Evolutionary conservation across 2,329 filamentous ascomycete species (phyloP).

Genomic region (Fusarium buxicola): DNA sequence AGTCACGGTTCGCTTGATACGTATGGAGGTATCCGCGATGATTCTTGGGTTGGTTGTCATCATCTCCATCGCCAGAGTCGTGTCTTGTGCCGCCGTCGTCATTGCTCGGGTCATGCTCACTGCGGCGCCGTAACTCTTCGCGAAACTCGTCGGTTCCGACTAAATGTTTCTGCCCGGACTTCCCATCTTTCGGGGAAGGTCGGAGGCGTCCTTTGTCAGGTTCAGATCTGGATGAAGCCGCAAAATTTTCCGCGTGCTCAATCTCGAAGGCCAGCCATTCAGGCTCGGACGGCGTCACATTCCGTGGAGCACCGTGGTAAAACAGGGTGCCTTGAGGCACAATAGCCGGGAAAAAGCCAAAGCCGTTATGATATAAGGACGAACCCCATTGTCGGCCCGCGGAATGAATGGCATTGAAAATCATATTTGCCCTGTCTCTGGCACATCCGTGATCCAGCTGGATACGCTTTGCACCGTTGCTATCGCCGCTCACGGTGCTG

Average conservation of each 20-base stretch:
- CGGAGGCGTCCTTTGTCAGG: not conserved
- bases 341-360: conserved; percentile 75
- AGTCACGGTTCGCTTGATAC: conserved; percentile 67
- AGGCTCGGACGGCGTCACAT: conserved; percentile 61
- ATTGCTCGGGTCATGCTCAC: not conserved
- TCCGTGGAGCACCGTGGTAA: conserved; percentile 70
- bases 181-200: conserved; percentile 5
- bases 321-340: conserved; percentile 73
- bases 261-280: conserved; percentile 84
- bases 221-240: conserved; percentile 47
- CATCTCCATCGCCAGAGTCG: conserved; percentile 8
- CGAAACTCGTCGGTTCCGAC: conserved; percentile 1
- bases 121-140: conserved; percentile 24
- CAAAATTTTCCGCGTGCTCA: conserved; percentile 77
- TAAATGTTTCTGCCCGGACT: conserved; percentile 4
- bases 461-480: conserved; percentile 36
- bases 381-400: conserved; percentile 82
- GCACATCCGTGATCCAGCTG: conserved; percentile 54
- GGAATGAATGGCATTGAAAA: conserved; percentile 80
- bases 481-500: conserved; percentile 6
- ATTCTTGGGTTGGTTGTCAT: conserved; percentile 12
- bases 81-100: not conserved
- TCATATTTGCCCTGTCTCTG: conserved; percentile 66
- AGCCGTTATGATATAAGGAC: conserved; percentile 79
- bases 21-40: conserved; percentile 73